Evolutionary conservation across 495 filamentous ascomycete genomes (phyloP), one percentile per base, ranked within the genome.

Genomic region (Aspergillus coremiiformis): DNA sequence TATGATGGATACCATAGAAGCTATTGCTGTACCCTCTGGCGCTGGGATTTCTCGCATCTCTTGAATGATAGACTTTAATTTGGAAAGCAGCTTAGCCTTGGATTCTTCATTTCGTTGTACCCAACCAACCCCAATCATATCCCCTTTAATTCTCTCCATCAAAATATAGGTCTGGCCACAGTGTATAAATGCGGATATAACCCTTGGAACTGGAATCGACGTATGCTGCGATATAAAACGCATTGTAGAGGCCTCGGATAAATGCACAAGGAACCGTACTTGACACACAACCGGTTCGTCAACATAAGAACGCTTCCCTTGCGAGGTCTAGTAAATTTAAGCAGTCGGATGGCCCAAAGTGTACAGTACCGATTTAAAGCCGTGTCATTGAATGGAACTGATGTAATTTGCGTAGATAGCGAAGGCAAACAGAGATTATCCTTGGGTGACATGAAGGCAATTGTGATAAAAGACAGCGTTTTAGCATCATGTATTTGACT

Each of bases 81-180:
- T 74, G 1, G 56, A 47, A 26, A 78, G 66, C 53, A 79, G 64
- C 49, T 67, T 68, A 24, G 52, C 44, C 54, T 73, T 68, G 23
- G 69, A 74, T 20, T 75, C 61, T 43, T 73, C 61, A 26, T 61
- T 64, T 41, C 63, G 62, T n/a, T 49, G 23, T 0, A 66, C 54
- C 68, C 65, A 69, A 19, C 59, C 62, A 30, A 26, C 43, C 39
- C 59, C 60, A 44, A 76, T 61, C 9, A 68, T 68, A 17, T 72
- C 64, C 21, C 76, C 78, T n/a, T 68, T 48, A 29, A 80, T 73
- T 52, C 70, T 65, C 45, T 79, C 68, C 74, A 80, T 79, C 39
- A 75, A 64, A 46, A 79, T 78, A 49, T 75, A 80, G 0, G 70
- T 71, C 17, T 51, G 46, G 2, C 60, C 72, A 39, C 59, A 57